phyloP scores from a whole-genome alignment of 106 monocot genomes.

The Dendrobium chrysotoxum region DNA sequence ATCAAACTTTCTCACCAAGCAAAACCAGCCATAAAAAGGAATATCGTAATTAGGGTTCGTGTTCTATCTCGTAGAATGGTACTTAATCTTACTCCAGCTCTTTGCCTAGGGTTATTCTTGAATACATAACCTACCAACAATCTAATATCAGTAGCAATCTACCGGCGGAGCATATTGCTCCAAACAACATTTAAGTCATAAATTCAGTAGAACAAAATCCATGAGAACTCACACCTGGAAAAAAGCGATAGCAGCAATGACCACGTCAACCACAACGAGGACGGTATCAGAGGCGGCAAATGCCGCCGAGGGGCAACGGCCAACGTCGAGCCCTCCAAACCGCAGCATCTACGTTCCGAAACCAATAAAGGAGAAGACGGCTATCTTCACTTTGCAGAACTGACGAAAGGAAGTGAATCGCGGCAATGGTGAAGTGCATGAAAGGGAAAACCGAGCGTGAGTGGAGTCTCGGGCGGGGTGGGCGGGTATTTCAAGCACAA shows the following conservation, averaged over 20 bases:
- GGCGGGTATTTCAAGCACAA: too few species aligned
- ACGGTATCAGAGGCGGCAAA: constrained; percentile 21
- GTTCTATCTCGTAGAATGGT: background rate
- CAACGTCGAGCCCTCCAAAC: background rate
- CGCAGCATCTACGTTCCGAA: background rate
- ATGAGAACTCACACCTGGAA: constrained; percentile 33
- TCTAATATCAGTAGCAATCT: background rate
- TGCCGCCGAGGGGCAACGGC: constrained; percentile 35
- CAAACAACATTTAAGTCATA: background rate
- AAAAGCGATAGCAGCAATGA: constrained; percentile 56
- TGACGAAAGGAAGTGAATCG: background rate
- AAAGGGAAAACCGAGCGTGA: background rate
- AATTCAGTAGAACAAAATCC: background rate
- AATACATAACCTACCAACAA: background rate
- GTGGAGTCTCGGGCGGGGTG: background rate
- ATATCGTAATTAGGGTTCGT: background rate
- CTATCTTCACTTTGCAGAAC: background rate
- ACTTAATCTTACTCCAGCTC: background rate
- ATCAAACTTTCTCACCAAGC: background rate
- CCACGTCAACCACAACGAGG: constrained; percentile 43
- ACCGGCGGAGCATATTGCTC: background rate
- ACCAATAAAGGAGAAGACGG: background rate
- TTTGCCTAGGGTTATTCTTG: background rate
- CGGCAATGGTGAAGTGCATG: background rate
- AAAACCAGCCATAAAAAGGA: background rate